phyloP scores from a whole-genome alignment of 805 yeast species.

The Suhomyces faveliae region DNA sequence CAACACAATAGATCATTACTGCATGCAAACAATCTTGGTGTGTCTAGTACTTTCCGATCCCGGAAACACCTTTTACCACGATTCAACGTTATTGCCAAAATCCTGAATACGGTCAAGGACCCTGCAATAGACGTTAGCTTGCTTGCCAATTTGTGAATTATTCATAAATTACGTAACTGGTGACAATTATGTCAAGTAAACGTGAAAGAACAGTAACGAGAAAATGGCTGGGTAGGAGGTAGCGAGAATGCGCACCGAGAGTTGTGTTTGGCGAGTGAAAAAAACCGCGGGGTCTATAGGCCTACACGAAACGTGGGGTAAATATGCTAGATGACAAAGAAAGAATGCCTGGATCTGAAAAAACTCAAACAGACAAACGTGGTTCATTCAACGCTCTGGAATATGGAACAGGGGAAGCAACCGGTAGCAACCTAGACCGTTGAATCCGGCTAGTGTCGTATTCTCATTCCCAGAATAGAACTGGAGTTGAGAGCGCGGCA shows the following conservation, averaged over 20 bases:
- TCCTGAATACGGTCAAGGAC: background rate
- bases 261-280: slow-evolving; percentile 1
- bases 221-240: background rate
- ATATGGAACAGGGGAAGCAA: background rate
- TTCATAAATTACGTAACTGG: no score
- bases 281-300: slow-evolving; percentile 2
- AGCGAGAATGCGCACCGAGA: background rate
- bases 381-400: background rate
- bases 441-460: background rate
- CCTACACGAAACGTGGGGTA: slow-evolving; percentile 3
- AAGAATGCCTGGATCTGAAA: background rate
- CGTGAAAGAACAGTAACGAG: background rate
- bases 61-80: no score
- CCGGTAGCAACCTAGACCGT: background rate
- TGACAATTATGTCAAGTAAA: no score
- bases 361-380: background rate
- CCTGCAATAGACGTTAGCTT: background rate
- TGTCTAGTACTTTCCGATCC: background rate
- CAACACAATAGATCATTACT: no score
- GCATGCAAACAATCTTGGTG: no score
- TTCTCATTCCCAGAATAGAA: background rate
- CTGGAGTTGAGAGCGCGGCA: background rate
- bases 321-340: background rate
- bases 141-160: background rate
- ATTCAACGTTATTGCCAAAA: no score